phyloP scores from a whole-genome alignment of 225 moss, liverwort and hornwort species.

The Anthoceros angustus region DNA sequence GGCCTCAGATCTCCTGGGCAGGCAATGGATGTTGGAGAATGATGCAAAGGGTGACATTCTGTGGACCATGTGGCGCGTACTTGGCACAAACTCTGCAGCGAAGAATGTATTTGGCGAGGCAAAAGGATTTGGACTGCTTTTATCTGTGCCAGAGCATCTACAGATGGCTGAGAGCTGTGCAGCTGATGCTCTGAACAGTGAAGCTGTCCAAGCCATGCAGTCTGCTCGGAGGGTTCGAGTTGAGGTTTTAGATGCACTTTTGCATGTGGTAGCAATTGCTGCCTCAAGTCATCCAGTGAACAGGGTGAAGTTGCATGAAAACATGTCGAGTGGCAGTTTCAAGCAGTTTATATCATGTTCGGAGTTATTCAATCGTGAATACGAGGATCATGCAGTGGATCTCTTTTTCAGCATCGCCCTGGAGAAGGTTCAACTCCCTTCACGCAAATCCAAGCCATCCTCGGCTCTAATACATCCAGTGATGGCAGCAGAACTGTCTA shows the following conservation, averaged over 20 bases:
- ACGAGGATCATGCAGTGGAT: constrained; percentile 58
- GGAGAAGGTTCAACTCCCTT: constrained; percentile 49
- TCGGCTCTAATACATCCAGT: constrained; percentile 34
- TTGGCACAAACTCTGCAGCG: constrained; percentile 44
- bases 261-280: constrained; percentile 65
- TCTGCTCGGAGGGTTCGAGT: constrained; percentile 1
- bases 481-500: constrained; percentile 5
- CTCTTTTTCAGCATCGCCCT: constrained; percentile 73
- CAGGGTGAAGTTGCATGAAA: constrained; percentile 53
- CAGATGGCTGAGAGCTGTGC: constrained; percentile 28
- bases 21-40: constrained; percentile 50
- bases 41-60: constrained; percentile 66
- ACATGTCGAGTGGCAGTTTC: constrained; percentile 41
- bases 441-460: constrained; percentile 34
- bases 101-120: constrained; percentile 67
- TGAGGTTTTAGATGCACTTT: constrained; percentile 56
- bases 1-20: constrained; percentile 43
- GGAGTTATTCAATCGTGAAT: constrained; percentile 40
- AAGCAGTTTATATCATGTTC: constrained; percentile 43
- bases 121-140: constrained; percentile 66
- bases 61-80: constrained; percentile 84
- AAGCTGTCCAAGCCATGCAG: constrained; percentile 12
- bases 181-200: constrained; percentile 2
- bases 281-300: constrained; percentile 45
- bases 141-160: constrained; percentile 53